phyloP scores from a whole-genome alignment of 2,329 filamentous ascomycete genomes.

The Sclerotinia sclerotiorum region DNA sequence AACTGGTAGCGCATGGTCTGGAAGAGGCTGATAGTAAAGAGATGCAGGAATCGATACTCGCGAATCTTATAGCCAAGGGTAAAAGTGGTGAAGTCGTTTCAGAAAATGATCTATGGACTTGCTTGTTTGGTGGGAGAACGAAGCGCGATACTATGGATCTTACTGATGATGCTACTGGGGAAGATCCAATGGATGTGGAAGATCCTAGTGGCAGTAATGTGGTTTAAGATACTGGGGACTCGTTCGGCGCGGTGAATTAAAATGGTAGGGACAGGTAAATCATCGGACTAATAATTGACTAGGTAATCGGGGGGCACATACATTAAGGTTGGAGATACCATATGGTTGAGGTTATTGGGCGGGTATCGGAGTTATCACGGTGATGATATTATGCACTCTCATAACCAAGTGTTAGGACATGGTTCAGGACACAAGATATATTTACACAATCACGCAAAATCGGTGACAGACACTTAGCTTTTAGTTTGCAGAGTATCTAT shows the following conservation, averaged over 20 bases:
- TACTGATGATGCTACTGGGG: neutral
- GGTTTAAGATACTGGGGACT: too few species aligned
- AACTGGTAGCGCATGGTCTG: slow-evolving; percentile 59
- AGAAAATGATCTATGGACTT: slow-evolving; percentile 81
- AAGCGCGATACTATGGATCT: slow-evolving; percentile 8
- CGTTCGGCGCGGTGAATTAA: neutral
- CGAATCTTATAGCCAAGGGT: slow-evolving; percentile 68
- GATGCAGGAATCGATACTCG: slow-evolving; percentile 69
- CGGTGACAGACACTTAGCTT: neutral
- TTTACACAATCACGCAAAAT: neutral
- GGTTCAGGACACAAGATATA: neutral
- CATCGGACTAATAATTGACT: neutral
- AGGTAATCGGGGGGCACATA: too few species aligned
- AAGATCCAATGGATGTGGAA: neutral
- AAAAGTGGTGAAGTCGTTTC: slow-evolving; percentile 78
- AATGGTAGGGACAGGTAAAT: neutral
- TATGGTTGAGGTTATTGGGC: neutral
- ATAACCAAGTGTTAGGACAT: neutral
- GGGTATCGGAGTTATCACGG: neutral
- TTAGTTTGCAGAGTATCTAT: neutral
- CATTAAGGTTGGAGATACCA: neutral
- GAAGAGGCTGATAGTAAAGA: slow-evolving; percentile 85
- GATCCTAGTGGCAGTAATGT: neutral
- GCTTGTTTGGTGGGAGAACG: slow-evolving; percentile 66
- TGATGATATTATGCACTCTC: neutral